Conservation (phyloP, 192 early-diverging fungal species). For the Cladochytrium replicatum region DNA sequence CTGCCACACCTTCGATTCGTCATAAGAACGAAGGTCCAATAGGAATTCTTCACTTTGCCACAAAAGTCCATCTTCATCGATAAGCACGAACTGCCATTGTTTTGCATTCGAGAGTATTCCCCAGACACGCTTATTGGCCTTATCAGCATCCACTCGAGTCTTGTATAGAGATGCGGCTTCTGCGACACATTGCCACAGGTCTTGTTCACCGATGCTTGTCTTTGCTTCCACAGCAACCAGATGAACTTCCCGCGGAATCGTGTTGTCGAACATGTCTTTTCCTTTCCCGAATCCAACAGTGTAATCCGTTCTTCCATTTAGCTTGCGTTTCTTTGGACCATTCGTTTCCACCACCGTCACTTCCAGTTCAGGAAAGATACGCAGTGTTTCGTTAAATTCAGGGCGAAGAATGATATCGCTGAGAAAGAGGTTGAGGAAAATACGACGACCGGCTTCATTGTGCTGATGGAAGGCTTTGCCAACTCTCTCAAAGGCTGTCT, state of each 20-base stretch:
- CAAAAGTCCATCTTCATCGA: conserved; percentile 8
- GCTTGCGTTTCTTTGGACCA: conserved; percentile 21
- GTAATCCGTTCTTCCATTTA: conserved; percentile 11
- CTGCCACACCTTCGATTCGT: conserved; percentile 9
- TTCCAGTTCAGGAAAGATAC: conserved; percentile 21
- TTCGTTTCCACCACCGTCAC: conserved; percentile 2
- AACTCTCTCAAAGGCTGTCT: neutral
- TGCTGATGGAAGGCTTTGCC: conserved; percentile 5
- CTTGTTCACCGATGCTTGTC: conserved; percentile 6
- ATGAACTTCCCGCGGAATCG: conserved; percentile 11
- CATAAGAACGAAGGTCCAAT: conserved; percentile 11
- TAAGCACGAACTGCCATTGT: conserved; percentile 9
- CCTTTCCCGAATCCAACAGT: conserved; percentile 17
- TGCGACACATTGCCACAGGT: conserved; percentile 15
- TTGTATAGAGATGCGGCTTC: conserved; percentile 16
- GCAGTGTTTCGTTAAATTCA: conserved; percentile 15
- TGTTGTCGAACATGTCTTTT: conserved; percentile 13
- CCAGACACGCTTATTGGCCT: conserved; percentile 15
- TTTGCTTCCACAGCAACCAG: conserved; percentile 11
- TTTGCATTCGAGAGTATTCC: conserved; percentile 15
- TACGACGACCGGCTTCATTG: conserved; percentile 19
- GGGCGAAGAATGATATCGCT: conserved; percentile 18
- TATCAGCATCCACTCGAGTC: conserved; percentile 15
- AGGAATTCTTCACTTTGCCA: conserved; percentile 13
- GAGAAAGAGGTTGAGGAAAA: conserved; percentile 24